A percentile compares a stretch with the other conserved stretches of the same genome.
Evolutionary conservation across 2,329 filamentous ascomycete genomes (phyloP).

Genomic region (Sclerotinia subarctica): DNA sequence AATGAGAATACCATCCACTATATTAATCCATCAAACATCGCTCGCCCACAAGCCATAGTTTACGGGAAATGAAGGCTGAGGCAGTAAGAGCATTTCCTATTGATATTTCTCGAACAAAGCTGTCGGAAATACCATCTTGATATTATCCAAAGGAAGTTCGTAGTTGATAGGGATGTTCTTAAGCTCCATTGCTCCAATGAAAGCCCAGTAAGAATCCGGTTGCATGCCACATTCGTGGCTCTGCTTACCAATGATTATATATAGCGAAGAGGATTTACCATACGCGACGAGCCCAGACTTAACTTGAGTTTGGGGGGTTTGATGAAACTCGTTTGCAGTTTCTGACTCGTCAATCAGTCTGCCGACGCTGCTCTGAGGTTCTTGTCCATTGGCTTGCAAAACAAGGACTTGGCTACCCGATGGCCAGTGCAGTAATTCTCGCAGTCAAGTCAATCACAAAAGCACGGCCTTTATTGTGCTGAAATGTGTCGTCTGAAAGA

Average conservation of each 20-base stretch:
- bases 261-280: not conserved
- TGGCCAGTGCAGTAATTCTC: not conserved
- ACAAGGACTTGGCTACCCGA: not conserved
- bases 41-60: not conserved
- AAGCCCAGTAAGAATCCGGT: not conserved
- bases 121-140: not conserved
- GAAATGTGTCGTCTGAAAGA: not conserved
- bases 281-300: not conserved
- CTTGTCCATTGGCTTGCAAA: not conserved
- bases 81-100: not conserved
- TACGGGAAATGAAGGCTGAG: not conserved
- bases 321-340: not conserved
- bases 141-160: not conserved
- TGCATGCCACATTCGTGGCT: not conserved
- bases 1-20: not conserved
- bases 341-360: not conserved
- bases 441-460: constrained; percentile 3
- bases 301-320: not conserved
- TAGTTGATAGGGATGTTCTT: not conserved
- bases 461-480: not conserved
- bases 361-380: not conserved
- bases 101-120: not conserved
- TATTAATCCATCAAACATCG: not conserved
- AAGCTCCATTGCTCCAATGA: not conserved
- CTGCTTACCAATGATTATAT: not conserved